phyloP scores from a whole-genome alignment of 345 rosid genomes.

The Psidium guajava region DNA sequence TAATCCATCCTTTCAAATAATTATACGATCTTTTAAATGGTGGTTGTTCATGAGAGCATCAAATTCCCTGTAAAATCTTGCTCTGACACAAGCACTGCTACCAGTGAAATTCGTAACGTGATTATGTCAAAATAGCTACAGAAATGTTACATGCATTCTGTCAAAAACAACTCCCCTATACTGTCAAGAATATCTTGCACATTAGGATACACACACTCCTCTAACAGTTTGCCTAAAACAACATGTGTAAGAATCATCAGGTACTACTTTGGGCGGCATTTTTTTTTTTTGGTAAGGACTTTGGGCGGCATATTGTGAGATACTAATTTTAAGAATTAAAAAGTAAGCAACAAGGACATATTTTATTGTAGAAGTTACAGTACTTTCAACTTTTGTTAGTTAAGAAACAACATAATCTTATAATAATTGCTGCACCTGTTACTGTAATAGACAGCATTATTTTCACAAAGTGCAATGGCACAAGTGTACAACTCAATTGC shows the following conservation, averaged over 20 bases:
- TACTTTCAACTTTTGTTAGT: background rate
- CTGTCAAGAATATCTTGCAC: background rate
- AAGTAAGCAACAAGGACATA: background rate
- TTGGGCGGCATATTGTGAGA: background rate
- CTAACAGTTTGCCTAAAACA: background rate
- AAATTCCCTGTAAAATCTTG: background rate
- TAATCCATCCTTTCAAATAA: background rate
- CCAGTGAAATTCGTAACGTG: background rate
- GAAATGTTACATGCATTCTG: background rate
- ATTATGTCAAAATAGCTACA: background rate
- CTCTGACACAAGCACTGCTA: background rate
- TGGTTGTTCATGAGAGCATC: background rate
- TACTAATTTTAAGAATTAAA: background rate
- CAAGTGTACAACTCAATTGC: slow-evolving; percentile 69
- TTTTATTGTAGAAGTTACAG: background rate
- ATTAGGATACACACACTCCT: background rate
- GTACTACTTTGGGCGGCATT: background rate
- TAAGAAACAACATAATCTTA: background rate
- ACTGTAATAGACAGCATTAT: slow-evolving; percentile 76
- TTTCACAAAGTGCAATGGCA: slow-evolving; percentile 54
- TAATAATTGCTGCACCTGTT: slow-evolving; percentile 46
- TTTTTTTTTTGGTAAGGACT: no score
- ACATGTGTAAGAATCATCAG: background rate
- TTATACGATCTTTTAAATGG: background rate
- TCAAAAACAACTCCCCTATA: background rate